Evolutionary conservation across 345 rosid genomes (phyloP).

Genomic region (Gossypium anomalum): DNA sequence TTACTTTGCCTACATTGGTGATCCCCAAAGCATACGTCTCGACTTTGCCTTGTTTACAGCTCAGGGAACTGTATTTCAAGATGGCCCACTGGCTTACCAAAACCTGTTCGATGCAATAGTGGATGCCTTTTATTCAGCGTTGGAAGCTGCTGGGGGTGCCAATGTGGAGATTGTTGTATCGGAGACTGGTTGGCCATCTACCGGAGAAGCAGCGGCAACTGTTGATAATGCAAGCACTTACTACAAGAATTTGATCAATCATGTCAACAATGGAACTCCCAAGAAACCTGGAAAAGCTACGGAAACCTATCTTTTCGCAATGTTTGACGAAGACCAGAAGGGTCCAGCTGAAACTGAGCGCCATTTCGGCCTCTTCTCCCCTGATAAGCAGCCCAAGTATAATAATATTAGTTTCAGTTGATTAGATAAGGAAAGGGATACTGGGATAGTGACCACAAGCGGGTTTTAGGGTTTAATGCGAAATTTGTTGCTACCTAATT

Average conservation of each 20-base stretch:
- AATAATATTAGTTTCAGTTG: constrained; percentile 16
- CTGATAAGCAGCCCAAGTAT: constrained; percentile 22
- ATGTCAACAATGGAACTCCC: not conserved
- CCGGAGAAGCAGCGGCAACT: constrained; percentile 4
- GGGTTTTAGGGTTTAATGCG: too few relatives aligned
- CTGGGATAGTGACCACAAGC: too few relatives aligned
- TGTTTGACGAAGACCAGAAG: constrained; percentile 32
- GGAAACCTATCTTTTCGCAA: constrained; percentile 1
- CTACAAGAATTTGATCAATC: too few relatives aligned
- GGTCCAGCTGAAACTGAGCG: constrained; percentile 14
- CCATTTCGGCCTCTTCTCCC: constrained; percentile 37
- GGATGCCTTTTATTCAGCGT: too few relatives aligned
- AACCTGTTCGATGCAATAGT: too few relatives aligned
- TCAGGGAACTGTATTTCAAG: constrained; percentile 1
- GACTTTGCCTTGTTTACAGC: constrained; percentile 20
- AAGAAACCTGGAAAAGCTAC: constrained; percentile 22
- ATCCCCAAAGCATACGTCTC: not conserved
- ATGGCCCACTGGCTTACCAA: constrained; percentile 12
- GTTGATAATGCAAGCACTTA: too few relatives aligned
- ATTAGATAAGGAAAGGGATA: not conserved
- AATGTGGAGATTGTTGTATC: constrained; percentile 22
- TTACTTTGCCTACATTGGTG: constrained; percentile 18
- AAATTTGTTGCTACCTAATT: too few relatives aligned
- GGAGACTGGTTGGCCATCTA: constrained; percentile 30
- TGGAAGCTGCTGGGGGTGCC: not conserved